Percentiles rank a stretch among this genome's conserved stretches.
Conservation (phyloP, 208 protist genomes). For the Wallacemonas collosoma region DNA sequence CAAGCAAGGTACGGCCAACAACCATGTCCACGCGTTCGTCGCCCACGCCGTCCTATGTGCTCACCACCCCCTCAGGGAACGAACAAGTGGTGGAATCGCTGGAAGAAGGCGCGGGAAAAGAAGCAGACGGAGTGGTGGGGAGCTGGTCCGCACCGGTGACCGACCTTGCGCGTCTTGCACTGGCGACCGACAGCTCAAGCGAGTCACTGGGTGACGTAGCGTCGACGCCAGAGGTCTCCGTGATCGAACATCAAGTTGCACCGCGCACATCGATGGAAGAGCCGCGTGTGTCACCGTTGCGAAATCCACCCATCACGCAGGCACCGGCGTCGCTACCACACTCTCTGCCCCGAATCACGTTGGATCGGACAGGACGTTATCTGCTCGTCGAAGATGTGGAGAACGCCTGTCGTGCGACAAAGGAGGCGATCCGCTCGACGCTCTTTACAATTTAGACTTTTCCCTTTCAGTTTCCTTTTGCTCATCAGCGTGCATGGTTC, state of each 20-base stretch:
- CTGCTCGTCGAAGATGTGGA: slow-evolving; percentile 1
- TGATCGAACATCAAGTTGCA: background rate
- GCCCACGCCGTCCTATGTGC: too few species aligned
- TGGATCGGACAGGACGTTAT: background rate
- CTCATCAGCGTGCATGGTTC: too few species aligned
- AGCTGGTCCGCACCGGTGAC: background rate
- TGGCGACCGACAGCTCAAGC: background rate
- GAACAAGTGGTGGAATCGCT: too few species aligned
- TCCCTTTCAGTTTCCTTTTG: too few species aligned
- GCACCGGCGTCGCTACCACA: background rate
- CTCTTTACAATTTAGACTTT: background rate
- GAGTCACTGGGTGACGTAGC: background rate
- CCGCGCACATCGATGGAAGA: background rate
- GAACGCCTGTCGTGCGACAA: background rate
- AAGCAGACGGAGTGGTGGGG: background rate
- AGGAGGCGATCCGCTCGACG: background rate
- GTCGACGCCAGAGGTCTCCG: background rate
- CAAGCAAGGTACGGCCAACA: too few species aligned
- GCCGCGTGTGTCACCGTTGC: background rate
- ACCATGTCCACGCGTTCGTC: too few species aligned
- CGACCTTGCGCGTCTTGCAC: background rate
- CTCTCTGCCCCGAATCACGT: background rate
- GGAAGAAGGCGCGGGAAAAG: too few species aligned
- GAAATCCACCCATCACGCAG: background rate
- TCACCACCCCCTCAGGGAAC: too few species aligned